These are phyloP conservation scores for Citrus hindsii DNA, from an alignment of 345 rosid species.

Conservation along the genomic window DNA sequence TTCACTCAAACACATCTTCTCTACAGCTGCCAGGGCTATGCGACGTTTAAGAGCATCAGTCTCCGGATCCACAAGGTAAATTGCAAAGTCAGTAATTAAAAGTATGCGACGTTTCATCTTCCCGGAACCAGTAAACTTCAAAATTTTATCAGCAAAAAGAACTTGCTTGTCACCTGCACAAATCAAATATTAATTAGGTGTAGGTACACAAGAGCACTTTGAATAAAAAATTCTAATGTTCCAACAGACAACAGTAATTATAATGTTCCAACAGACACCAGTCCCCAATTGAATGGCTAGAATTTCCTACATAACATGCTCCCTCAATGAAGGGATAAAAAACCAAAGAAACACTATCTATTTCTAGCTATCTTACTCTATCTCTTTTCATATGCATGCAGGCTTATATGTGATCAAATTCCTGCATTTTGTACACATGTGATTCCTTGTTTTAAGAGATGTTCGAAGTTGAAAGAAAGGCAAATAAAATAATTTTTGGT, in stretches of 20 bases:
- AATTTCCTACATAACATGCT: neutral
- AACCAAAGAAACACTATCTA: neutral
- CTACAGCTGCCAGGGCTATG: slow-evolving; percentile 77
- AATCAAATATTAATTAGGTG: neutral
- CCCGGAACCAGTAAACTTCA: slow-evolving; percentile 86
- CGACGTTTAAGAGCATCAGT: slow-evolving; percentile 72
- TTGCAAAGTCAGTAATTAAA: slow-evolving; percentile 67
- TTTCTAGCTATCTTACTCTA: neutral
- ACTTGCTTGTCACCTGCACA: slow-evolving; percentile 65
- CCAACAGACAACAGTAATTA: neutral
- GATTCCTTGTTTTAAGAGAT: neutral
- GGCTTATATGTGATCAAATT: neutral
- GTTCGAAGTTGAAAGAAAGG: neutral
- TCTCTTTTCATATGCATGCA: neutral
- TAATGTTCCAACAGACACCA: neutral
- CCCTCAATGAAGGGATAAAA: neutral
- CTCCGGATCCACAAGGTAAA: slow-evolving; percentile 81
- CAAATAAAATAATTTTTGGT: neutral
- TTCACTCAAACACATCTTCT: slow-evolving; percentile 80
- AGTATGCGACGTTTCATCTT: slow-evolving; percentile 80
- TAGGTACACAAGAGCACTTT: neutral
- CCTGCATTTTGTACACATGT: neutral
- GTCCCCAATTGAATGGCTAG: neutral
- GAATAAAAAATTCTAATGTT: neutral
- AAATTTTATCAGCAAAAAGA: slow-evolving; percentile 82